Percentiles rank a stretch among this genome's conserved stretches.
phyloP scores from a whole-genome alignment of 495 filamentous ascomycete species.

The Penicillium arizonense region DNA sequence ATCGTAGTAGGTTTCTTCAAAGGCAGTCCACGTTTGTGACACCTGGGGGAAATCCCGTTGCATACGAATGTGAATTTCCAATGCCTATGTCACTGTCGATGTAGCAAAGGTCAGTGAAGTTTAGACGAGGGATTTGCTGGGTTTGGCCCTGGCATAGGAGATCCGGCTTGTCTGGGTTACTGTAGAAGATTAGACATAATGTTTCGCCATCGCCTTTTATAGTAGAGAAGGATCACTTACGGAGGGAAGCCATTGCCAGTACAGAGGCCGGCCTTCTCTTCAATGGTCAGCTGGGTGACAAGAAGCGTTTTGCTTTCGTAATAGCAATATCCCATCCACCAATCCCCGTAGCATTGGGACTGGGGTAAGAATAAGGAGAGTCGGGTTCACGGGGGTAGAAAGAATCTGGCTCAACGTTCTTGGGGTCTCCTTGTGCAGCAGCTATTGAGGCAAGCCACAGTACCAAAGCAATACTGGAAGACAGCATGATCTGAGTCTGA shows the following conservation, averaged over 20 bases:
- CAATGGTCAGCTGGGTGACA: constrained; percentile 72
- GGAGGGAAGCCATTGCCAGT: constrained; percentile 59
- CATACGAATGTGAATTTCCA: constrained; percentile 51
- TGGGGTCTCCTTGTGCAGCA: background rate
- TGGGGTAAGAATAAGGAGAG: background rate
- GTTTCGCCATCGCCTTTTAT: no score
- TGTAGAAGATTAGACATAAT: background rate
- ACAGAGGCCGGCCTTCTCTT: constrained; percentile 84
- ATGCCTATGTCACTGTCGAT: constrained; percentile 58
- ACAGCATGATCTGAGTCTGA: background rate
- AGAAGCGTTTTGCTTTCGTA: constrained; percentile 63
- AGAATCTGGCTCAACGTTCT: background rate
- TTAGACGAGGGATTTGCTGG: constrained; percentile 57
- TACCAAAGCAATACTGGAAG: background rate
- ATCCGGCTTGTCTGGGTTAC: background rate
- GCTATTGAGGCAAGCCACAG: background rate
- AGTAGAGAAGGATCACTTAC: constrained; percentile 31
- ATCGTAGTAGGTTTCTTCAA: constrained; percentile 52
- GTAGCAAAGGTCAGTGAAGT: constrained; percentile 63
- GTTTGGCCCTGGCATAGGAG: constrained; percentile 66
- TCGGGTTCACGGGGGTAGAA: constrained; percentile 2
- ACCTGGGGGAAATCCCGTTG: constrained; percentile 62
- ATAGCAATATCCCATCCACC: constrained; percentile 75
- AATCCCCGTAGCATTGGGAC: constrained; percentile 25
- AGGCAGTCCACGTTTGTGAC: constrained; percentile 59